These are phyloP conservation scores for Parietichytrium sp. DNA, from an alignment of 108 stramenopile species.

Conservation along the genomic window DNA sequence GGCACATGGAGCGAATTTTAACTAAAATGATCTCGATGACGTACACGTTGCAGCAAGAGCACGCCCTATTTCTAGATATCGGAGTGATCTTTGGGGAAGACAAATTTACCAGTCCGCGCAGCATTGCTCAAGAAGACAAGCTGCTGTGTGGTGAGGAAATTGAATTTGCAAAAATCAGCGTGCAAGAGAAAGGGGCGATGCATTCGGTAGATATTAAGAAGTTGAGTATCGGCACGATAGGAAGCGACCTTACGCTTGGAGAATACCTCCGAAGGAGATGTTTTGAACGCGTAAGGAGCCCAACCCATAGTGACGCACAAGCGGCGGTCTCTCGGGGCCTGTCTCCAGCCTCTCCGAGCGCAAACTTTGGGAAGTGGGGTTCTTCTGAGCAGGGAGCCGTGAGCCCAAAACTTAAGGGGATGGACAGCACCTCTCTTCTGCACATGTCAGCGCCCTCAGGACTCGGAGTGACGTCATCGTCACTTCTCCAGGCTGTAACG, in stretches of 20 bases:
- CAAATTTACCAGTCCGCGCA: not conserved
- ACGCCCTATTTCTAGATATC: not conserved
- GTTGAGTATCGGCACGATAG: not conserved
- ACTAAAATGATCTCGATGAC: constrained; percentile 5
- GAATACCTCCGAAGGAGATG: not conserved
- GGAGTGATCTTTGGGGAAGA: constrained; percentile 1
- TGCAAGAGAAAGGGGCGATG: constrained; percentile 14
- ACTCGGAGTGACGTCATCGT: too few species aligned
- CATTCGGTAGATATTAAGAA: not conserved
- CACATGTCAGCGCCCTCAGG: too few species aligned
- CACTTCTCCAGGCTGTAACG: too few species aligned
- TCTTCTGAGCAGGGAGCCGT: too few species aligned
- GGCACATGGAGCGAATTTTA: constrained; percentile 22
- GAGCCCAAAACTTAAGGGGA: too few species aligned
- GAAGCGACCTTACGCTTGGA: constrained; percentile 34
- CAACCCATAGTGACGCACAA: too few species aligned
- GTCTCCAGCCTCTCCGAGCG: too few species aligned
- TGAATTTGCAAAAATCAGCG: not conserved
- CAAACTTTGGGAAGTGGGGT: too few species aligned
- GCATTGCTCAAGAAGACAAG: not conserved
- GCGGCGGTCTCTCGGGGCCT: too few species aligned
- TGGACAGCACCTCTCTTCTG: too few species aligned
- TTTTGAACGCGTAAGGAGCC: too few species aligned
- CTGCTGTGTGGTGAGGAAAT: constrained; percentile 4
- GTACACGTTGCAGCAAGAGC: not conserved